phyloP scores from a whole-genome alignment of 805 yeast species.

The Pachysolen tannophilus region DNA sequence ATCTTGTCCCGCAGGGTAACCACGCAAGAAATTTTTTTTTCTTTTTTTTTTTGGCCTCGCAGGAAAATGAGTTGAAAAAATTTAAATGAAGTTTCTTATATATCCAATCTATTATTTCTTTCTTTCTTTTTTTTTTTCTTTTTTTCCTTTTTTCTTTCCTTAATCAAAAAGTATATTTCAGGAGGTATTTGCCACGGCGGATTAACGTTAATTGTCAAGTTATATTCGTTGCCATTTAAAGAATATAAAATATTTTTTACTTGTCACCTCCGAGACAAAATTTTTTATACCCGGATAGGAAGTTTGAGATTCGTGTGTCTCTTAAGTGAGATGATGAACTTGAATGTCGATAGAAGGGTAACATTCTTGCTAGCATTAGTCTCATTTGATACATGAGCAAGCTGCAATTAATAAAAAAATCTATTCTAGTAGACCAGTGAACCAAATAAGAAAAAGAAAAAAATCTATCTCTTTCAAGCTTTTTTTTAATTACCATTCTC shows the following conservation, averaged over 20 bases:
- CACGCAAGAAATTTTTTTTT: slow-evolving; percentile 1
- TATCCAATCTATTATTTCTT: too few relatives aligned
- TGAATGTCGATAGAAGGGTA: slow-evolving; percentile 52
- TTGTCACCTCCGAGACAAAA: slow-evolving; percentile 41
- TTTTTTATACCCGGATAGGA: slow-evolving; percentile 46
- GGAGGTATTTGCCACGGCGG: slow-evolving; percentile 68
- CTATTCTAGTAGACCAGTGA: not conserved
- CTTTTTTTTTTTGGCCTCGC: not conserved
- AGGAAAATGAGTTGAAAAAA: not conserved
- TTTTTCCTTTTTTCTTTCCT: slow-evolving; percentile 20
- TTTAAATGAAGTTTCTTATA: not conserved
- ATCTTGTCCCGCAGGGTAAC: too few relatives aligned
- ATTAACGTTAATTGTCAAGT: slow-evolving; percentile 52
- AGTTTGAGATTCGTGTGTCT: slow-evolving; percentile 47
- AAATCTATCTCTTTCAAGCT: too few relatives aligned
- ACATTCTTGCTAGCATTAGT: slow-evolving; percentile 14
- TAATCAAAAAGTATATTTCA: slow-evolving; percentile 45
- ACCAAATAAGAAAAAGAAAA: too few relatives aligned
- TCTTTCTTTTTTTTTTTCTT: too few relatives aligned
- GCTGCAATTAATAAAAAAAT: not conserved
- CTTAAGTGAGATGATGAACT: slow-evolving; percentile 44
- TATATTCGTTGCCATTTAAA: slow-evolving; percentile 55
- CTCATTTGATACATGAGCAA: not conserved
- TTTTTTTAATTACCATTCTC: too few relatives aligned
- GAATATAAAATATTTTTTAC: slow-evolving; percentile 18